Base-by-base conservation (phyloP, 2,329 filamentous ascomycete genomes). In the Paraphoma sp. region DNA sequence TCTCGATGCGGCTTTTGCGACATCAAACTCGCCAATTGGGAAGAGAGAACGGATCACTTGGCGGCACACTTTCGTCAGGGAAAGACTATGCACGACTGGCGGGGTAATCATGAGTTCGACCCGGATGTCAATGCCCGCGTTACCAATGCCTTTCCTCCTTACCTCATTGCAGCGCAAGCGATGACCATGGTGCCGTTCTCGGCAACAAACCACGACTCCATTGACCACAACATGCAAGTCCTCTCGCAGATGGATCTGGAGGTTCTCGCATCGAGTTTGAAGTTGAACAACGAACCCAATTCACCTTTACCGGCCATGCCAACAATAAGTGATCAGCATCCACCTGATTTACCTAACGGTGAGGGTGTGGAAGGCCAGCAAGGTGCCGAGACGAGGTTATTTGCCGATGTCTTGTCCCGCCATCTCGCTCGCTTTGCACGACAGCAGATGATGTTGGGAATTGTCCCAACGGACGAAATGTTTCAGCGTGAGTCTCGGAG, bases 61-160 rank as follows among this genome's bases (percentile, higher is more conserved):
- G 78, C 81, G 0, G 74, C 75, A 1, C 82, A 84, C 64, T 85
- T 84, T 67, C 81, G 79, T 53, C 72, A 78, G n/a, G 82, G 82
- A 0, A 74, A 71, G 10, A 75, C 76, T 12, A 84, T 85, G 82
- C 66, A 67, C 6, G 77, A 82, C 43, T 85, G 82, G 83, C 76
- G 76, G 46, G 82, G 83, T 5, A 81, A 80, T 57, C 78, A 82
- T 64, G 82, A 81, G 4, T 70, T 84, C 16, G 78, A 79, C 56
- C 71, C 77, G 5, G 64, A 69, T 8, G 75, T 81, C 5, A 76
- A 77, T 1, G 73, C 78, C 8, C 76, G 78, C 38, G 77, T 82
- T 44, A 76, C 76, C 4, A 78, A 78, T 47, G 78, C 78, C 1
- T 79, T 81, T 69, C 79, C 80, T 14, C 79, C 80, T 3, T 81